These are phyloP conservation scores for Evernia prunastri DNA, from an alignment of 495 filamentous ascomycete species.

Conservation along the genomic window DNA sequence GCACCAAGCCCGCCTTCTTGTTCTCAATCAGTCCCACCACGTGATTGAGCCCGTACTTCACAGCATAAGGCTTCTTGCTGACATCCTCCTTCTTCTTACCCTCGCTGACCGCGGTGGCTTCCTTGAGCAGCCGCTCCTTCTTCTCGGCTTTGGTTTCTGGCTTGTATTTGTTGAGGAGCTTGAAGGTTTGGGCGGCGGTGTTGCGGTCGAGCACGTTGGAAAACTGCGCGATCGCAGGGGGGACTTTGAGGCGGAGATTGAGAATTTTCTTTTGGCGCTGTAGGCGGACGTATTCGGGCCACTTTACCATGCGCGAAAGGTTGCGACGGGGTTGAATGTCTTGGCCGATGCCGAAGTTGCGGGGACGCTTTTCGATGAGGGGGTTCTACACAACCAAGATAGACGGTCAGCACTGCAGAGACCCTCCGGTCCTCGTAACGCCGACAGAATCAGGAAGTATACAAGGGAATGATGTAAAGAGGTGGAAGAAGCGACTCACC, in stretches of 20 bases:
- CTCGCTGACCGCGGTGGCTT: slow-evolving; percentile 92
- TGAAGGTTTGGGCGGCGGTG: slow-evolving; percentile 92
- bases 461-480: background rate
- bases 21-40: slow-evolving; percentile 99
- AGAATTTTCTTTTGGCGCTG: slow-evolving; percentile 99
- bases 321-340: slow-evolving; percentile 97
- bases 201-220: slow-evolving; percentile 96
- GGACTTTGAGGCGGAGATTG: slow-evolving; percentile 97
- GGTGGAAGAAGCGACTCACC: slow-evolving; percentile 53
- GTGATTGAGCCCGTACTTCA: slow-evolving; percentile 99
- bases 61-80: slow-evolving; percentile 97
- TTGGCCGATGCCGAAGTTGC: slow-evolving; percentile 99
- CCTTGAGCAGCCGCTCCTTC: slow-evolving; percentile 97
- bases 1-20: slow-evolving; percentile 97
- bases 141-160: slow-evolving; percentile 99
- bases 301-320: slow-evolving; percentile 98
- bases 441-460: background rate
- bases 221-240: slow-evolving; percentile 97
- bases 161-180: slow-evolving; percentile 99
- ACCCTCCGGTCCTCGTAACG: slow-evolving; percentile 9
- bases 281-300: slow-evolving; percentile 97
- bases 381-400: slow-evolving; percentile 65
- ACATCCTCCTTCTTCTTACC: slow-evolving; percentile 99
- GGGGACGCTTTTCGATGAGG: slow-evolving; percentile 92
- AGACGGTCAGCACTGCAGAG: slow-evolving; percentile 34